phyloP scores from a whole-genome alignment of 2,329 filamentous ascomycete genomes.

The Hypoxylon sp. region DNA sequence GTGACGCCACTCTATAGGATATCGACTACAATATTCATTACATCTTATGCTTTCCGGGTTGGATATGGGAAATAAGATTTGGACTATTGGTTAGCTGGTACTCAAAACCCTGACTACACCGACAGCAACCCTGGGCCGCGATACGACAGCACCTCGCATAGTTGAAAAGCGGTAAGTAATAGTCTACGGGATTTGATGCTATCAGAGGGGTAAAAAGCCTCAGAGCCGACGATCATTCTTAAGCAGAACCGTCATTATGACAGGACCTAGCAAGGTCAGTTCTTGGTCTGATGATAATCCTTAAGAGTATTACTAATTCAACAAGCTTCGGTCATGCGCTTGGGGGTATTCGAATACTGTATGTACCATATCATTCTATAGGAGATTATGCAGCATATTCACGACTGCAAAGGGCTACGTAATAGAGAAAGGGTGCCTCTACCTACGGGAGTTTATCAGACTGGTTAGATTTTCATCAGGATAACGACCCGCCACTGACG shows the following conservation, averaged over 20 bases:
- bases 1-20: slow-evolving; percentile 28
- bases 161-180: slow-evolving; percentile 8
- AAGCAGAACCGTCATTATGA: slow-evolving; percentile 10
- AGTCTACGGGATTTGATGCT: background rate
- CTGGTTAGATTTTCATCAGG: background rate
- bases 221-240: background rate
- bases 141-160: slow-evolving; percentile 7
- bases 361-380: slow-evolving; percentile 10
- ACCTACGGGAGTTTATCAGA: background rate
- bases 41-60: background rate
- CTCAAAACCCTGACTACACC: background rate
- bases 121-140: background rate
- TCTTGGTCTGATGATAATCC: slow-evolving; percentile 3
- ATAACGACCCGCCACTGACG: background rate
- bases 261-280: slow-evolving; percentile 3
- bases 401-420: slow-evolving; percentile 5
- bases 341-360: slow-evolving; percentile 1
- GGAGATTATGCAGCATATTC: slow-evolving; percentile 1
- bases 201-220: slow-evolving; percentile 2
- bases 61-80: background rate
- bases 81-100: slow-evolving; percentile 3
- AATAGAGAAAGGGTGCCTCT: background rate
- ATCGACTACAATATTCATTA: slow-evolving; percentile 8
- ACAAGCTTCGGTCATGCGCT: background rate
- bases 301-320: background rate